Evolutionary conservation across 305 asterid genomes (phyloP).

Genomic region (Solanum aculeatissimum): DNA sequence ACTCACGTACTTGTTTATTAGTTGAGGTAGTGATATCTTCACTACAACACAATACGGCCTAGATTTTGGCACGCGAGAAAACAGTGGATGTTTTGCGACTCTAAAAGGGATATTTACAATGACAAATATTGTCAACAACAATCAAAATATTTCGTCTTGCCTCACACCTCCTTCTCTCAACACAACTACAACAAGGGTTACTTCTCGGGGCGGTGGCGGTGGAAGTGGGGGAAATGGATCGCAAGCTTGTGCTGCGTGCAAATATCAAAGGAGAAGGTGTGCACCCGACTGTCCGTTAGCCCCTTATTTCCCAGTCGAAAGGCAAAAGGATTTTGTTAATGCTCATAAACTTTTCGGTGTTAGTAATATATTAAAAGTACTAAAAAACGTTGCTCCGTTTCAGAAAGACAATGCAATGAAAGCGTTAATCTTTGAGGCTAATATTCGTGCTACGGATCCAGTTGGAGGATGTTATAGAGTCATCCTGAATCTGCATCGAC

Average conservation of each 20-base stretch:
- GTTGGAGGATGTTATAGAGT: constrained; percentile 25
- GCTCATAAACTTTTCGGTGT: constrained; percentile 34
- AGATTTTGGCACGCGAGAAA: background rate
- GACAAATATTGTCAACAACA: background rate
- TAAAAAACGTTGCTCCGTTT: background rate
- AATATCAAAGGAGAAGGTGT: constrained; percentile 35
- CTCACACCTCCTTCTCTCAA: background rate
- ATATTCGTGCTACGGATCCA: constrained; percentile 24
- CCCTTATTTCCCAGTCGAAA: constrained; percentile 23
- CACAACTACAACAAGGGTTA: background rate
- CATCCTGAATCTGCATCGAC: background rate
- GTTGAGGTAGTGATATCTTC: background rate
- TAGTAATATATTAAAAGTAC: constrained; percentile 5
- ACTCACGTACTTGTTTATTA: background rate
- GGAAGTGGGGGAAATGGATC: background rate
- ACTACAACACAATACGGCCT: background rate
- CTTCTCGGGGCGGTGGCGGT: background rate
- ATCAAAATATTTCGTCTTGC: background rate
- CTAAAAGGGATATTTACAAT: background rate
- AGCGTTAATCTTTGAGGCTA: constrained; percentile 19
- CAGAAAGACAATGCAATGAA: constrained; percentile 6
- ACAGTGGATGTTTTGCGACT: background rate
- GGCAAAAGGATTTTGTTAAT: constrained; percentile 20
- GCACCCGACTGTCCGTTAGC: constrained; percentile 19
- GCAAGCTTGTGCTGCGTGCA: constrained; percentile 46